A percentile compares a stretch with the other conserved stretches of the same genome.
phyloP scores from a whole-genome alignment of 441 rosid genomes.

The Heliophila coronopifolia region DNA sequence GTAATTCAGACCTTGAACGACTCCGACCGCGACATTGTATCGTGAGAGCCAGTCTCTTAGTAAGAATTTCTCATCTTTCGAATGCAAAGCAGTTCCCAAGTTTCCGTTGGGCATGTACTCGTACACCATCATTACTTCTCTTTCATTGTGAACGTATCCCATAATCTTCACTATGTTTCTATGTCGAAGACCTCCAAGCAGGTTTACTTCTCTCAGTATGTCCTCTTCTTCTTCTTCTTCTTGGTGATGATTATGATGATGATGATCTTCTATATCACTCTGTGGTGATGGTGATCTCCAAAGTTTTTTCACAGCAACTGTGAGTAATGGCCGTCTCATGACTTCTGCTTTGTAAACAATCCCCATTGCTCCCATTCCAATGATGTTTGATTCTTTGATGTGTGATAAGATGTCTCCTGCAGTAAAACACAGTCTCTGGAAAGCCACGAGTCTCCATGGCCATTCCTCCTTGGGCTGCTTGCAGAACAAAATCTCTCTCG shows the following conservation, averaged over 20 bases:
- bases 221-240: too few relatives aligned
- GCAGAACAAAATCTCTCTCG: too few relatives aligned
- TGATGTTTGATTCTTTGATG: slow-evolving; percentile 61
- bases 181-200: slow-evolving; percentile 49
- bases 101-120: slow-evolving; percentile 57
- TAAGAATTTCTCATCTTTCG: slow-evolving; percentile 40
- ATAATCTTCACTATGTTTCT: slow-evolving; percentile 53
- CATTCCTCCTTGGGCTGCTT: slow-evolving; percentile 62
- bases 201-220: slow-evolving; percentile 56
- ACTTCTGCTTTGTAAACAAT: slow-evolving; percentile 71
- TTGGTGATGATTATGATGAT: too few relatives aligned
- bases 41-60: slow-evolving; percentile 59
- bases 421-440: slow-evolving; percentile 75
- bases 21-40: slow-evolving; percentile 46
- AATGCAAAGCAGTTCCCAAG: slow-evolving; percentile 52
- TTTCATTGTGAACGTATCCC: slow-evolving; percentile 46
- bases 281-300: slow-evolving; percentile 65
- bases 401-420: slow-evolving; percentile 57
- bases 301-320: slow-evolving; percentile 74
- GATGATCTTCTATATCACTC: too few relatives aligned
- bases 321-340: too few relatives aligned
- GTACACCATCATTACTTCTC: slow-evolving; percentile 45
- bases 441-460: slow-evolving; percentile 85
- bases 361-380: slow-evolving; percentile 86
- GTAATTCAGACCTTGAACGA: slow-evolving; percentile 57